phyloP scores from a whole-genome alignment of 176 grass and related monocot genomes.

The Microstegium vimineum region DNA sequence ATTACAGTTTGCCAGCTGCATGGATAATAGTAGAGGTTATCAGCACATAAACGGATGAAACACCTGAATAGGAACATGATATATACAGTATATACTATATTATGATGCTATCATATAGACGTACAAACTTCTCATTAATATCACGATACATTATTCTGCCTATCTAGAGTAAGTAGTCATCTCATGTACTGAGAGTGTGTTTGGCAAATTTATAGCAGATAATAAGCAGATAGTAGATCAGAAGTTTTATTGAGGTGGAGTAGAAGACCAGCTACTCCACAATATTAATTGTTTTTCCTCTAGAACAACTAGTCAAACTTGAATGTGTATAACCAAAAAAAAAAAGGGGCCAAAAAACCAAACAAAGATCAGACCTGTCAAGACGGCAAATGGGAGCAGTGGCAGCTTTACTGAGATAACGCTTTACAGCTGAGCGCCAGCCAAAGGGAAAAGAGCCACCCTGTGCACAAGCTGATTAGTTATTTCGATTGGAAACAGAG shows the following conservation, averaged over 20 bases:
- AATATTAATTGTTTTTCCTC: neutral
- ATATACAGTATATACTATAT: neutral
- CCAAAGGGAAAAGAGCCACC: conserved; percentile 96
- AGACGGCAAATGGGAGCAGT: conserved; percentile 55
- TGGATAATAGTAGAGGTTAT: conserved; percentile 8
- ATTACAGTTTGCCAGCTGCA: conserved; percentile 82
- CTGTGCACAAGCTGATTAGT: conserved; percentile 38
- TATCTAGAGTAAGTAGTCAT: neutral
- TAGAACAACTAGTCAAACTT: conserved; percentile 8
- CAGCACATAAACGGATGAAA: conserved; percentile 9
- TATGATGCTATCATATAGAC: conserved; percentile 5
- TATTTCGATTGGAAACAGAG: conserved; percentile 11
- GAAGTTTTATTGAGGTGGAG: neutral
- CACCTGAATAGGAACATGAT: neutral
- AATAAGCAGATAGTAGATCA: neutral
- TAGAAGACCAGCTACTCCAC: neutral
- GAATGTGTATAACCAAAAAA: neutral
- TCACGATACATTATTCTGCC: neutral
- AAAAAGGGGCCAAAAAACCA: neutral
- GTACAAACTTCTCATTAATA: neutral
- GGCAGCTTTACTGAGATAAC: conserved; percentile 59
- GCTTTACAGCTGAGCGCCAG: conserved; percentile 87
- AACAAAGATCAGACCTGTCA: conserved; percentile 59
- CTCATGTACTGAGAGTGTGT: neutral
- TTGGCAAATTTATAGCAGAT: neutral